Evolutionary conservation across 768 basidiomycete species (phyloP).

Genomic region (Phanerodontia chrysosporium): DNA sequence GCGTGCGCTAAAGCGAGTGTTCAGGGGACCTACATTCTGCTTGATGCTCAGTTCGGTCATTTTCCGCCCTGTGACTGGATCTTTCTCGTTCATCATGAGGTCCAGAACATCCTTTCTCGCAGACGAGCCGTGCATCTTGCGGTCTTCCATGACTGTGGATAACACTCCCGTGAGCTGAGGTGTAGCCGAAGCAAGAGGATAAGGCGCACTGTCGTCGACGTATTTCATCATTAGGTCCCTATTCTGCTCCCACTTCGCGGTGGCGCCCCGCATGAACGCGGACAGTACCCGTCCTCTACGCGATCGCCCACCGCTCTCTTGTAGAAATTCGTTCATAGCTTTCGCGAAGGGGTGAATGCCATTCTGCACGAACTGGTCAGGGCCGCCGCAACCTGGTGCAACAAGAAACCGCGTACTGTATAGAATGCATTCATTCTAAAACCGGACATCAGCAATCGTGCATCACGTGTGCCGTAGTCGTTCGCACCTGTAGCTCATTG

Average conservation of each 20-base stretch:
- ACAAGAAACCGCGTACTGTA: slow-evolving; percentile 19
- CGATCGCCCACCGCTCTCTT: slow-evolving; percentile 33
- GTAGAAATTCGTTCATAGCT: slow-evolving; percentile 39
- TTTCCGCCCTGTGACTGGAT: slow-evolving; percentile 38
- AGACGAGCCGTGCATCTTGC: slow-evolving; percentile 34
- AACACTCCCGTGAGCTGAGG: neutral
- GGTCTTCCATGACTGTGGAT: slow-evolving; percentile 33
- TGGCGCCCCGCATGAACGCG: slow-evolving; percentile 29
- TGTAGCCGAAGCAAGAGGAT: neutral
- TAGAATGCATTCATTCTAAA: slow-evolving; percentile 47
- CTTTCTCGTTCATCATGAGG: slow-evolving; percentile 41
- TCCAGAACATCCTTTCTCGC: slow-evolving; percentile 41
- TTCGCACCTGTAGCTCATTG: slow-evolving; percentile 35
- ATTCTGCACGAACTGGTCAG: slow-evolving; percentile 20
- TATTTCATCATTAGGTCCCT: slow-evolving; percentile 36
- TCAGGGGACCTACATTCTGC: slow-evolving; percentile 30
- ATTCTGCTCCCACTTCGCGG: slow-evolving; percentile 36
- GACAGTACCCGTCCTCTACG: slow-evolving; percentile 31
- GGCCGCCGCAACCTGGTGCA: slow-evolving; percentile 3
- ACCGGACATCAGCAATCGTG: too few relatives aligned
- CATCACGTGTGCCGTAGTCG: neutral
- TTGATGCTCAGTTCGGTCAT: slow-evolving; percentile 39
- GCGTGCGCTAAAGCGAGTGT: neutral
- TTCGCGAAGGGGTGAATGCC: slow-evolving; percentile 34
- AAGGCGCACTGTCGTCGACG: slow-evolving; percentile 34